Evolutionary conservation across 768 basidiomycete genomes (phyloP).

Genomic region (Piloderma croceum): DNA sequence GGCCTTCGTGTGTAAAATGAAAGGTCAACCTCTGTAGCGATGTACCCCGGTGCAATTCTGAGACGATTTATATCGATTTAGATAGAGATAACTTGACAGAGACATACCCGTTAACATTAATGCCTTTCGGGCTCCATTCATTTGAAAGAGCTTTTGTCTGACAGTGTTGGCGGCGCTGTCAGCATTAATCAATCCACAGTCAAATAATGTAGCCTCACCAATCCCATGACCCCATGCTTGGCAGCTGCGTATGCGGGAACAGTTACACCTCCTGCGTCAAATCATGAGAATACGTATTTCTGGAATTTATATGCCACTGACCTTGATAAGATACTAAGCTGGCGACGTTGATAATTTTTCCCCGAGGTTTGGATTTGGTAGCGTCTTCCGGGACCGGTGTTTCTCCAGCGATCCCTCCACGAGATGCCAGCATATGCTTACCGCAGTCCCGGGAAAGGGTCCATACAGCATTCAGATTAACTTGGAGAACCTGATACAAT

Average conservation of each 20-base stretch:
- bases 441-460: conserved; percentile 40
- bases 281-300: too few relatives aligned
- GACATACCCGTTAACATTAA: conserved; percentile 42
- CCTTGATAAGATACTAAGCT: conserved; percentile 54
- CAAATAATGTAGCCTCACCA: conserved; percentile 2
- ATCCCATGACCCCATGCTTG: conserved; percentile 37
- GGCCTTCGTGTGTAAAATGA: background rate
- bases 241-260: conserved; percentile 48
- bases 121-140: conserved; percentile 43
- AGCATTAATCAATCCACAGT: too few relatives aligned
- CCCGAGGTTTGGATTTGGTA: conserved; percentile 23
- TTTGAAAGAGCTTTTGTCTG: conserved; percentile 41
- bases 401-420: conserved; percentile 10
- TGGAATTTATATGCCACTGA: background rate
- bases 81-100: too few relatives aligned
- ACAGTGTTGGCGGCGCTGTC: conserved; percentile 1
- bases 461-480: conserved; percentile 44
- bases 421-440: conserved; percentile 39
- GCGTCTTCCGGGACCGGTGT: conserved; percentile 5
- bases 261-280: conserved; percentile 50
- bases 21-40: conserved; percentile 37
- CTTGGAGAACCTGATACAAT: too few relatives aligned
- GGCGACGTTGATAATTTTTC: conserved; percentile 72
- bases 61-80: too few relatives aligned
- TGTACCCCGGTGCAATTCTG: conserved; percentile 44